These are phyloP conservation scores for Jaltomata sinuosa DNA, from an alignment of 257 asterid genomes.

Conservation along the genomic window DNA sequence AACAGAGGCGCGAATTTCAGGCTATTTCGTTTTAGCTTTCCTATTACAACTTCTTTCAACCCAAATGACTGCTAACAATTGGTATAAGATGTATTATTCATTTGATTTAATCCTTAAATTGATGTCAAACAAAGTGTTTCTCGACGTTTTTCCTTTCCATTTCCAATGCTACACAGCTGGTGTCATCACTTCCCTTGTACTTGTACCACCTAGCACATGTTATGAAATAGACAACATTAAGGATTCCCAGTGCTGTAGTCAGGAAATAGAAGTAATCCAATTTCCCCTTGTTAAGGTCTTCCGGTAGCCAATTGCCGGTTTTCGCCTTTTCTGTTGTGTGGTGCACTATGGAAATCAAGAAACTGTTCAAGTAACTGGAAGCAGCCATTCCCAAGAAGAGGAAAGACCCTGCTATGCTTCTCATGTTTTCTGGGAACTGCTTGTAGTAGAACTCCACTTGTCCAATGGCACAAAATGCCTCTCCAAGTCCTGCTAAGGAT, in stretches of 20 bases:
- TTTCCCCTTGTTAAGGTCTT: conserved; percentile 67
- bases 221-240: conserved; percentile 44
- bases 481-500: conserved; percentile 50
- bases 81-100: not conserved
- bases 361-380: conserved; percentile 41
- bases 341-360: conserved; percentile 39
- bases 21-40: not conserved
- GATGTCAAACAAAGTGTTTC: conserved; percentile 24
- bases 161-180: conserved; percentile 15
- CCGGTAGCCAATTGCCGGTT: conserved; percentile 64
- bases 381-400: conserved; percentile 52
- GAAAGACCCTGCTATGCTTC: conserved; percentile 65
- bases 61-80: not conserved
- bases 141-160: conserved; percentile 26
- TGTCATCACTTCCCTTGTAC: conserved; percentile 46
- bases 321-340: conserved; percentile 21
- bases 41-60: not conserved
- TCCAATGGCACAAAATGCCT: conserved; percentile 54
- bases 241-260: conserved; percentile 27
- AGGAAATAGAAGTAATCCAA: conserved; percentile 61
- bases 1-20: not conserved
- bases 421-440: conserved; percentile 86
- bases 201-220: conserved; percentile 58
- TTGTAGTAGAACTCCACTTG: conserved; percentile 63
- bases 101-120: not conserved